Evolutionary conservation across 1,284 basidiomycete species (phyloP).

Genomic region (Microbotryum intermedium): DNA sequence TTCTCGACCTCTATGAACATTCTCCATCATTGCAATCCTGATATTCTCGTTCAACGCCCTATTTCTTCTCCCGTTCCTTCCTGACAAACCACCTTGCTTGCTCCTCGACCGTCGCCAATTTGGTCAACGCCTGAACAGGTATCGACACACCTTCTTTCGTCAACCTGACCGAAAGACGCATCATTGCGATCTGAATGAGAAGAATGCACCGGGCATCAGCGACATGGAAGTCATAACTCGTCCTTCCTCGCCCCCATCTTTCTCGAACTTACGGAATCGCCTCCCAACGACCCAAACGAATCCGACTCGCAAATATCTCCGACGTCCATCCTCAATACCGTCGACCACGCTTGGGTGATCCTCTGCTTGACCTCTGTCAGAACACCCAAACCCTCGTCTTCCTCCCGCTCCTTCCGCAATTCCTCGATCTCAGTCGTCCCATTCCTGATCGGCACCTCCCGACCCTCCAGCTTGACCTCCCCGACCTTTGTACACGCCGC

Average conservation of each 20-base stretch:
- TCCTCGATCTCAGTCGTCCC: not conserved
- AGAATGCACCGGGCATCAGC: too few species aligned
- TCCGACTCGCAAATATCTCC: constrained; percentile 5
- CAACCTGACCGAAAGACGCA: constrained; percentile 24
- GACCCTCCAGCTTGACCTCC: not conserved
- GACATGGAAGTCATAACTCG: not conserved
- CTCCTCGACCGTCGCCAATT: constrained; percentile 12
- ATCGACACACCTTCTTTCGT: constrained; percentile 10
- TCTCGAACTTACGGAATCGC: constrained; percentile 29
- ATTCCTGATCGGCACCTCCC: not conserved
- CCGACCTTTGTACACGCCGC: constrained; percentile 12
- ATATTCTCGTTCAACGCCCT: not conserved
- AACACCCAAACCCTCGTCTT: not conserved
- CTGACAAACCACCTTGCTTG: constrained; percentile 16
- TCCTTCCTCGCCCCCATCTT: not conserved
- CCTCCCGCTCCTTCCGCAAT: too few species aligned
- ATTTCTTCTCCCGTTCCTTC: not conserved
- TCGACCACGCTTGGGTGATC: constrained; percentile 20
- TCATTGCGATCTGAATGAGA: constrained; percentile 17
- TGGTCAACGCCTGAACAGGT: constrained; percentile 13
- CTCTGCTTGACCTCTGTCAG: not conserved
- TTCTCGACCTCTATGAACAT: too few species aligned
- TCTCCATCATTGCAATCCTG: too few species aligned
- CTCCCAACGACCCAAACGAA: constrained; percentile 29
- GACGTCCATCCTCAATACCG: constrained; percentile 11